Base-by-base conservation (phyloP, 768 basidiomycete species). In the Paxillus ammoniavirescens region DNA sequence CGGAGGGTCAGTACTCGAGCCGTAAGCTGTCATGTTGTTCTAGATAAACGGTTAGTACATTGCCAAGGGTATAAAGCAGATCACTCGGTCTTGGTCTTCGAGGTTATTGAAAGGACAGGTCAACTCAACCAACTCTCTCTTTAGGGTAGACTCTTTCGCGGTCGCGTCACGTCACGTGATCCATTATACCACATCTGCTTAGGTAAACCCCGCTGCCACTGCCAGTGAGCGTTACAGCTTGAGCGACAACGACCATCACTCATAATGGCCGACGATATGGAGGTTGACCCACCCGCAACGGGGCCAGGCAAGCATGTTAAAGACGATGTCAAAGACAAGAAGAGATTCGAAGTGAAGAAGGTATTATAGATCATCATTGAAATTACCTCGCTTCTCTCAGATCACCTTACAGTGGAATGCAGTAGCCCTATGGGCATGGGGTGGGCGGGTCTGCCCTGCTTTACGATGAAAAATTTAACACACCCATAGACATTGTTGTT, bases 271-370 rank as follows among this genome's bases (percentile, higher is more conserved):
- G 83, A 82, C 50, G 77, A 82, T 47, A 83, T 83, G 81, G 90
- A 87, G 51, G 86, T 93, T 68, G 91, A 93, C 65, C 67, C 65
- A 18, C 61, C 69, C 41, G 61, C 66, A 28, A 36, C 64, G 31
- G 62, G 73, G 23, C 69, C 75, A 40, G 73, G 68, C 38, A 78
- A 78, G 61, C 79, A 78, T 52, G 69, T 65, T 51, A 79, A 79
- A 59, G 82, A 83, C 46, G 82, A 82, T 42, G 69, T 60, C 49
- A 89, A 89, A 70, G 77, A 79, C 26, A 93, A 93, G 75, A 87
- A 90, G 65, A 77, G 91, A 56, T 99, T 99, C 67, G 95, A 98
- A 72, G 97, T 99, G 59, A 99, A 99, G 82, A 98, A 99, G 91
- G 96, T 96, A 50, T 42, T 72, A 60, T 48, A 9, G 3, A 15